Evolutionary conservation across 2,329 filamentous ascomycete species (phyloP).

Genomic region (Ophiocordyceps camponoti-saundersi): DNA sequence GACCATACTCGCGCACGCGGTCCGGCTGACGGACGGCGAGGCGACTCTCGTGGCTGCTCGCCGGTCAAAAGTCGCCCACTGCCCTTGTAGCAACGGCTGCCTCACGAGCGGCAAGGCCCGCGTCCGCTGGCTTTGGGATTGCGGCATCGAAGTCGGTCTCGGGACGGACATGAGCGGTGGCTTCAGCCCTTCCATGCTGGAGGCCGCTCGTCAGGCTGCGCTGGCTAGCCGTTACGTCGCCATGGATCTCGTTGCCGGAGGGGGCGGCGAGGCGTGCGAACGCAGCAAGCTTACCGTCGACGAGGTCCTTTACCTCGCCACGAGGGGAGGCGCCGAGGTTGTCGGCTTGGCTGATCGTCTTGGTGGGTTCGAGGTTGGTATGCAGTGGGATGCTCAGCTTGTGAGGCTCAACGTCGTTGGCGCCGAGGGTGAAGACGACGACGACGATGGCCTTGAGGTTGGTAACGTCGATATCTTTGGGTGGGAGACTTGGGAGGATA

Average conservation of each 20-base stretch:
- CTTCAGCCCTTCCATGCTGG: constrained; percentile 65
- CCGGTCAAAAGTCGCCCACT: constrained; percentile 60
- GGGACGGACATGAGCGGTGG: constrained; percentile 88
- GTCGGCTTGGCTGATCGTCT: constrained; percentile 56
- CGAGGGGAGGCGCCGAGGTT: constrained; percentile 69
- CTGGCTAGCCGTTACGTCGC: constrained; percentile 61
- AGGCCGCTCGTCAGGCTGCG: constrained; percentile 66
- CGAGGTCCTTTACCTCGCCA: constrained; percentile 75
- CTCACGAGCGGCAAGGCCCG: constrained; percentile 65
- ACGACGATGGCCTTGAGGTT: constrained; percentile 9
- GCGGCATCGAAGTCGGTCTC: constrained; percentile 63
- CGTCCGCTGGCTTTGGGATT: constrained; percentile 57
- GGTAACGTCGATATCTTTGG: constrained; percentile 79
- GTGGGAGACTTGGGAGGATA: constrained; percentile 77
- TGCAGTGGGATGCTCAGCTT: constrained; percentile 83
- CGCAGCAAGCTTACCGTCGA: constrained; percentile 59
- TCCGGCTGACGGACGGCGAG: constrained; percentile 58
- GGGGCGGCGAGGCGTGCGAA: constrained; percentile 20
- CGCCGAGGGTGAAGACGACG: constrained; percentile 15
- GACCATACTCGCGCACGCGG: constrained; percentile 73
- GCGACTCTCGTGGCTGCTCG: constrained; percentile 42
- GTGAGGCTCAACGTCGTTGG: constrained; percentile 42
- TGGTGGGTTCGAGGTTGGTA: constrained; percentile 71
- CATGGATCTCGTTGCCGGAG: constrained; percentile 23
- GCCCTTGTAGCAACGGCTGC: constrained; percentile 71